Evolutionary conservation across 768 basidiomycete genomes (phyloP).

Genomic region (Steccherinum ochraceum): DNA sequence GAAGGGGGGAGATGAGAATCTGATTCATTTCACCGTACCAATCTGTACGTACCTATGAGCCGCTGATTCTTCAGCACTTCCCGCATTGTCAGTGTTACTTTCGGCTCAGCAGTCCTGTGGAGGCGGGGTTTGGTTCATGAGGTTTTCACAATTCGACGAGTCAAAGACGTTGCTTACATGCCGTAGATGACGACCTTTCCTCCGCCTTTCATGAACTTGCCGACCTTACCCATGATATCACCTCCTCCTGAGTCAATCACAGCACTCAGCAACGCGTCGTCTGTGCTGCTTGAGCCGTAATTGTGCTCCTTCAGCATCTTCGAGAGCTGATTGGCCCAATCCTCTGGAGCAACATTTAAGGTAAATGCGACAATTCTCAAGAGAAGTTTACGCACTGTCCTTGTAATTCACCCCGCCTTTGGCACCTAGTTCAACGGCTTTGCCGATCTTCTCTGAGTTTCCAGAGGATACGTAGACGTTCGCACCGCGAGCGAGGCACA

Average conservation of each 20-base stretch:
- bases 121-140: conserved; percentile 1
- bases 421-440: conserved; percentile 63
- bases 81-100: conserved; percentile 67
- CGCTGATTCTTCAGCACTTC: conserved; percentile 71
- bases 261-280: conserved; percentile 23
- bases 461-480: conserved; percentile 82
- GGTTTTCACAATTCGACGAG: conserved; percentile 8
- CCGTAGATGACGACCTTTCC: conserved; percentile 33
- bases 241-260: conserved; percentile 45
- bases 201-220: conserved; percentile 29
- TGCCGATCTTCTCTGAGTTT: conserved; percentile 58
- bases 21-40: too few relatives aligned
- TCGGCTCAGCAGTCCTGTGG: conserved; percentile 53
- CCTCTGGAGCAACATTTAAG: conserved; percentile 12
- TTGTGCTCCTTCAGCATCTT: conserved; percentile 23
- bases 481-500: conserved; percentile 69
- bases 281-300: background rate
- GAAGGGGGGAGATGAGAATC: background rate
- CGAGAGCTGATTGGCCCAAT: conserved; percentile 30
- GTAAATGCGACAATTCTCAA: background rate
- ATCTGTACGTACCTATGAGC: conserved; percentile 61
- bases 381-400: conserved; percentile 35
- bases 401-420: conserved; percentile 75
- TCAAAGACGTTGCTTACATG: conserved; percentile 22
- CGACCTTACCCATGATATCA: conserved; percentile 28